Conservation (phyloP, 257 asterid species). For the Fraxinus pennsylvanica region DNA sequence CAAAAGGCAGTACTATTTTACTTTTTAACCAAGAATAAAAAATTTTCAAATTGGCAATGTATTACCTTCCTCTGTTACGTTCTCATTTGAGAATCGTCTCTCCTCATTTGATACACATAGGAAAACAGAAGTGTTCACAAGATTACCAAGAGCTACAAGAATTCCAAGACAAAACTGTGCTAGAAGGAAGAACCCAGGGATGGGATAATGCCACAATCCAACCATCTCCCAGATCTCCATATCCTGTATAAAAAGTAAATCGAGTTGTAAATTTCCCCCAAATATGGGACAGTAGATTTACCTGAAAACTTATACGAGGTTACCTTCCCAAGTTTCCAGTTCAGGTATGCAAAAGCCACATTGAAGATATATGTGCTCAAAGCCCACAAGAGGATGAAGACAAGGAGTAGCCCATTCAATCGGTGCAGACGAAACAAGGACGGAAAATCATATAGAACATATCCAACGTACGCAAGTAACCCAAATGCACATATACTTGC, state of each 20-base stretch:
- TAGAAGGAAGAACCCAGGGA: constrained; percentile 93
- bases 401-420: constrained; percentile 89
- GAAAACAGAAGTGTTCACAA: constrained; percentile 87
- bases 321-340: constrained; percentile 91
- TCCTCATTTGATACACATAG: constrained; percentile 76
- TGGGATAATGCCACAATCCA: constrained; percentile 98
- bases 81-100: constrained; percentile 53
- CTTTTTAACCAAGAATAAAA: background rate
- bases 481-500: constrained; percentile 98
- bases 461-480: constrained; percentile 91
- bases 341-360: constrained; percentile 82
- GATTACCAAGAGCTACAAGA: constrained; percentile 97
- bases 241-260: constrained; percentile 55
- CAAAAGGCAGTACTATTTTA: background rate
- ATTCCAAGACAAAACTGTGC: constrained; percentile 96
- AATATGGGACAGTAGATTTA: constrained; percentile 25
- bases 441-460: constrained; percentile 79
- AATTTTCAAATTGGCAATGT: constrained; percentile 21
- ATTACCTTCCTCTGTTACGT: constrained; percentile 72
- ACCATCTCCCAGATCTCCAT: constrained; percentile 99
- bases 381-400: constrained; percentile 99
- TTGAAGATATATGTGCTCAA: constrained; percentile 93
- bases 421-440: constrained; percentile 91
- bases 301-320: constrained; percentile 27
- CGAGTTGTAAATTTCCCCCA: constrained; percentile 25